A percentile compares a stretch with the other conserved stretches of the same genome.
Evolutionary conservation across 1,284 basidiomycete species (phyloP).

Genomic region (Rhodotorula sp.): DNA sequence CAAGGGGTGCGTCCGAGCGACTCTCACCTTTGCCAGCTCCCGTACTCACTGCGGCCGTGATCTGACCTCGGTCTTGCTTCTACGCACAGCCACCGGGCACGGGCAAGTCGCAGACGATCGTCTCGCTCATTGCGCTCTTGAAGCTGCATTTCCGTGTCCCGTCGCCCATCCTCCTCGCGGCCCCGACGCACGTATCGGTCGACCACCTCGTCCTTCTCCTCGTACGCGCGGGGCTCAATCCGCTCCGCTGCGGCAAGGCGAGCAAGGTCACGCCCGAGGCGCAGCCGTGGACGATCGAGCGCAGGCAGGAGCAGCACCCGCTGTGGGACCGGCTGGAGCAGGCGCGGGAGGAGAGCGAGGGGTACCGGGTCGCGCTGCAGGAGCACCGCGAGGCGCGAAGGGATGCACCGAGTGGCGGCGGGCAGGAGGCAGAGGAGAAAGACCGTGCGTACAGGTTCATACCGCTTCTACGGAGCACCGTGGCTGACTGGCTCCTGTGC

Average conservation of each 20-base stretch:
- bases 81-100: constrained; percentile 80
- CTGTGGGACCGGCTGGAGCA: constrained; percentile 57
- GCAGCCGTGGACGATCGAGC: constrained; percentile 64
- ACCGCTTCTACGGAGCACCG: too few species aligned
- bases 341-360: constrained; percentile 50
- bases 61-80: constrained; percentile 12
- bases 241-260: constrained; percentile 71
- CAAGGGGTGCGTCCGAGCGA: constrained; percentile 68
- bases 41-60: background rate
- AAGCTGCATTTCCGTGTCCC: constrained; percentile 84
- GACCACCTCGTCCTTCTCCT: constrained; percentile 84
- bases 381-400: constrained; percentile 12
- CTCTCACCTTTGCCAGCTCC: constrained; percentile 9
- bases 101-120: constrained; percentile 89
- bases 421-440: constrained; percentile 45
- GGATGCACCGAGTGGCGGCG: background rate
- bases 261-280: constrained; percentile 65
- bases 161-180: constrained; percentile 81
- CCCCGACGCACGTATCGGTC: constrained; percentile 92
- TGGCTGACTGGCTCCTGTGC: too few species aligned
- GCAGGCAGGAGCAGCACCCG: constrained; percentile 49
- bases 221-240: constrained; percentile 63
- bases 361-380: constrained; percentile 26
- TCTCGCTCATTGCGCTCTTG: constrained; percentile 77
- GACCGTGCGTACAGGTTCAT: constrained; percentile 1